Conservation (phyloP, 306 rosid species). For the Dryas alaskensis region DNA sequence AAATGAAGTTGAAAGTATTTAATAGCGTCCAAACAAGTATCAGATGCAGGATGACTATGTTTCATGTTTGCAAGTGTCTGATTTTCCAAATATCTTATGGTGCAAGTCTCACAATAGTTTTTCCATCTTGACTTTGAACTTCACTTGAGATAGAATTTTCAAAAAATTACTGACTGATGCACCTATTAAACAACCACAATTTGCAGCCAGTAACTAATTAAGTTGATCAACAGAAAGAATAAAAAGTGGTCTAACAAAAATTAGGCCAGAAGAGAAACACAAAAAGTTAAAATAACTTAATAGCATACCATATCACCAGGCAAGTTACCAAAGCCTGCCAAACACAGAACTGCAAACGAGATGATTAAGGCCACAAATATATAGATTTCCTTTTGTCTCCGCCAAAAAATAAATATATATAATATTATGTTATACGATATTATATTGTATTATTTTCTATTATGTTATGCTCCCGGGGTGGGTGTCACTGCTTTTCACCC, state of each 20-base stretch:
- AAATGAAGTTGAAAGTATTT: not conserved
- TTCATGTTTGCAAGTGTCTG: not conserved
- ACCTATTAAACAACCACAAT: not conserved
- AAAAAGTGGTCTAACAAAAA: not conserved
- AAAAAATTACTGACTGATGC: not conserved
- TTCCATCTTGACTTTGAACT: too few species aligned
- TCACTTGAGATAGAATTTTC: not conserved
- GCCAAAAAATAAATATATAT: not conserved
- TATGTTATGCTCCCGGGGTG: not conserved
- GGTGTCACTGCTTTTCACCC: not conserved
- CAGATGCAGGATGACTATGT: not conserved
- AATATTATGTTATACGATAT: not conserved
- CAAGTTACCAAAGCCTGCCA: constrained; percentile 95
- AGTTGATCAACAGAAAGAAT: not conserved
- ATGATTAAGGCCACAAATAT: constrained; percentile 52
- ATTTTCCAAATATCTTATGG: not conserved
- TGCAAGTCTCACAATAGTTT: not conserved
- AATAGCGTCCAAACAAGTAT: not conserved
- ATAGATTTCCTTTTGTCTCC: not conserved
- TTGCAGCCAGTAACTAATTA: not conserved
- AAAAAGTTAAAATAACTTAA: constrained; percentile 20
- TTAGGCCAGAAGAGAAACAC: not conserved
- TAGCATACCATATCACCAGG: constrained; percentile 93
- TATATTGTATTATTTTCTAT: constrained; percentile 38
- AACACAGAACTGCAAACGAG: constrained; percentile 60